Evolutionary conservation across 208 protist species (phyloP), one percentile per base, ranked within the genome.

Genomic region (Spongospora subterranea): DNA sequence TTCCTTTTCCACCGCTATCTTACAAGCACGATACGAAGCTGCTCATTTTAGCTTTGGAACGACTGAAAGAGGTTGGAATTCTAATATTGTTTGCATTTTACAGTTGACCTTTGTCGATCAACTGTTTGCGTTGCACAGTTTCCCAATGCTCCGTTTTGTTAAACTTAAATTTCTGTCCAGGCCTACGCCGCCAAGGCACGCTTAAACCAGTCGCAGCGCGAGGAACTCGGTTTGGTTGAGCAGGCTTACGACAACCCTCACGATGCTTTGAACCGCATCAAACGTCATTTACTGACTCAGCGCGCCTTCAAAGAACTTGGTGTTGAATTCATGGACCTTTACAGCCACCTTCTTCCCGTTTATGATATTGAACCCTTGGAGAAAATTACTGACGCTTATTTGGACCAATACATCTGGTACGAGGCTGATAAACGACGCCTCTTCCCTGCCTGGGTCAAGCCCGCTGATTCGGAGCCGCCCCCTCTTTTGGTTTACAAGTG

Each of bases 401-500:
- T 99, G 0, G 99, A 99, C 94, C 98, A 99, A 93, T 99, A 99
- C 94, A 95, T 99, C 0, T 99, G 98, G 98, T 99, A 99, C 93
- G 94, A 95, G 90, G 92, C 95, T 0, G 98, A 99, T 93, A 98
- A 99, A 93, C 96, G 99, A 88, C 96, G 97, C 20, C 95, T 99
- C n/a, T 99, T 99, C 95, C 99, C 99, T 29, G 99, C 99, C 92
- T 99, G 99, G 99, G 96, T 99, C 88, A 99, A 99, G 94, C 99
- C 99, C 43, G 96, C 97, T 11, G 99, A 99, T 93, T 96, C 96
- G 88, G 99, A 99, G 95, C 98, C 98, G 46, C 96, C 98, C 38
- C 99, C 99, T 77, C 93, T 99, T 88, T 96, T 99, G 20, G 95
- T 99, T 38, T 99, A 99, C 96, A 99, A 99, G 95, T 99, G 98